These are phyloP conservation scores for Dentipellis fragilis DNA, from an alignment of 768 basidiomycete genomes.

Conservation along the genomic window DNA sequence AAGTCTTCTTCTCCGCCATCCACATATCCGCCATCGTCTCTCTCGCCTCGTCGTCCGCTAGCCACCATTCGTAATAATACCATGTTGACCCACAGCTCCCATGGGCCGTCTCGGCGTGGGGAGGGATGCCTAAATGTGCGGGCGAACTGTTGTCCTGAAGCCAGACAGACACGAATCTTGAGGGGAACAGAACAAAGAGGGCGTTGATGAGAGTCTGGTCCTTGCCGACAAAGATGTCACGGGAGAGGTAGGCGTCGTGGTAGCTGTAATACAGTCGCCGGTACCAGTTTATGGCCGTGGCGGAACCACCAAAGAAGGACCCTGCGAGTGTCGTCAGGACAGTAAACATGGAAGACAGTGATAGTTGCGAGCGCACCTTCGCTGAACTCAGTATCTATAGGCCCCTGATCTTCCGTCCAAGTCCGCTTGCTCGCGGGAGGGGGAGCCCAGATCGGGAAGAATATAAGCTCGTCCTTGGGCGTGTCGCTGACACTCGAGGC, in stretches of 20 bases:
- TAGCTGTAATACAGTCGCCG: conserved; percentile 34
- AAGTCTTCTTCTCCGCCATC: conserved; percentile 7
- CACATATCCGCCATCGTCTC: conserved; percentile 14
- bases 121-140: conserved; percentile 2
- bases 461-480: conserved; percentile 32
- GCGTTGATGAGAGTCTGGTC: conserved; percentile 47
- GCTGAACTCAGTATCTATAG: conserved; percentile 33
- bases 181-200: conserved; percentile 34
- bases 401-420: conserved; percentile 39
- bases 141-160: conserved; percentile 15
- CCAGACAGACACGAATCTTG: conserved; percentile 36
- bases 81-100: conserved; percentile 33
- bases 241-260: conserved; percentile 39
- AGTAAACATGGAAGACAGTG: not conserved
- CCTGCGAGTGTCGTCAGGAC: conserved; percentile 22
- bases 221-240: conserved; percentile 44
- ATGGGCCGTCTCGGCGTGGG: conserved; percentile 19
- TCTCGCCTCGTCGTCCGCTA: conserved; percentile 22
- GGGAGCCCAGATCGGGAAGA: conserved; percentile 34
- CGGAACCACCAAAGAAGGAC: conserved; percentile 49
- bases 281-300: conserved; percentile 36
- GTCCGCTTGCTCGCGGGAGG: conserved; percentile 21
- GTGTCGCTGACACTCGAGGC: conserved; percentile 22
- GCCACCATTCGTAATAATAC: conserved; percentile 44
- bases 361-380: conserved; percentile 29